These are phyloP conservation scores for Dryas alaskensis DNA, from an alignment of 306 rosid genomes.

Conservation along the genomic window DNA sequence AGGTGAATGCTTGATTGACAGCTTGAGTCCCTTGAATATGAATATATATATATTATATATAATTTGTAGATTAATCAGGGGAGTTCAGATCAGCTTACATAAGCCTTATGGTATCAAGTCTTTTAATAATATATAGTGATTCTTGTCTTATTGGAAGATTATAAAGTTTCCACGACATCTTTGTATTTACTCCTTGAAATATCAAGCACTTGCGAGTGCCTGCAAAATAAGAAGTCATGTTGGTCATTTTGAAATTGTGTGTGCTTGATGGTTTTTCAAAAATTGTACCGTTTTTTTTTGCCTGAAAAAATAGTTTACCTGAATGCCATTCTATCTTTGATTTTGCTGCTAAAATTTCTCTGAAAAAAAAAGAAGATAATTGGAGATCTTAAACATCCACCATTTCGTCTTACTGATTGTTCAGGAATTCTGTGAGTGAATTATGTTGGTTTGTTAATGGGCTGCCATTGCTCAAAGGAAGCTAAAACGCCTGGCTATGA, in stretches of 20 bases:
- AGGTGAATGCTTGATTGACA: neutral
- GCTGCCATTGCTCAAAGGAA: slow-evolving; percentile 62
- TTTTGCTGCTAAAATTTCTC: neutral
- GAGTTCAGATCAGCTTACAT: slow-evolving; percentile 27
- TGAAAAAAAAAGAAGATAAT: neutral
- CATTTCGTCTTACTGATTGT: neutral
- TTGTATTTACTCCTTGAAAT: neutral
- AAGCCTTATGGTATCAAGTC: neutral
- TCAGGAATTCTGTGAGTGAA: slow-evolving; percentile 28
- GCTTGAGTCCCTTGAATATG: slow-evolving; percentile 9
- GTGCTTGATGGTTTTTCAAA: neutral
- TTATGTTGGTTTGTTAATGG: slow-evolving; percentile 54
- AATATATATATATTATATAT: neutral
- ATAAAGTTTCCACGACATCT: neutral
- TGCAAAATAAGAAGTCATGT: neutral
- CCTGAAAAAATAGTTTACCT: neutral
- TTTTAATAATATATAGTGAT: neutral
- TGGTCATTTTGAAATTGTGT: neutral
- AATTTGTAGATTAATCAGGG: neutral
- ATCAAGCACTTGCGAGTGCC: neutral
- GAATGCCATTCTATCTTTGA: neutral
- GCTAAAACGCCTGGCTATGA: slow-evolving; percentile 51
- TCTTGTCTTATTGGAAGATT: slow-evolving; percentile 4
- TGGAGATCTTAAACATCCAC: neutral
- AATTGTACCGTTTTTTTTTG: neutral